phyloP scores from a whole-genome alignment of 192 early-diverging fungal genomes.

The Coemansia sp. region DNA sequence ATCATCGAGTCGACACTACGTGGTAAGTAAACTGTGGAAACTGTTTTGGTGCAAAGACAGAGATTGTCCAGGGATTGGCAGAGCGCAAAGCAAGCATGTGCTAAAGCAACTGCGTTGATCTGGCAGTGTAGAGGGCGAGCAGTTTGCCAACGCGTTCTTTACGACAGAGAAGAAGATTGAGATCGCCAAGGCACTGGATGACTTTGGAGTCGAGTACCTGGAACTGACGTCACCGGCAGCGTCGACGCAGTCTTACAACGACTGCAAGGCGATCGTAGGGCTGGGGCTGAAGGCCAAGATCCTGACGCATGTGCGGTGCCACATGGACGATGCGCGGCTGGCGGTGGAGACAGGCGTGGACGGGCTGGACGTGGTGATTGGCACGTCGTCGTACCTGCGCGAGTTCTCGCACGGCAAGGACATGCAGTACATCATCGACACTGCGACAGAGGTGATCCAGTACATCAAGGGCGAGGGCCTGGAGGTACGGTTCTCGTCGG shows the following conservation, averaged over 20 bases:
- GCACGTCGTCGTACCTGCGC: conserved; percentile 91
- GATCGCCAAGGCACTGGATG: conserved; percentile 97
- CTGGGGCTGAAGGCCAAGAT: conserved; percentile 98
- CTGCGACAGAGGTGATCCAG: conserved; percentile 93
- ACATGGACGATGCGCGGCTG: conserved; percentile 97
- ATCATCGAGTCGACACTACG: conserved; percentile 96
- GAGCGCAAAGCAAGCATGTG: neutral
- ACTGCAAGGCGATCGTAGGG: conserved; percentile 87
- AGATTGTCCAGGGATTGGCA: conserved; percentile 2
- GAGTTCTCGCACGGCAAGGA: conserved; percentile 99
- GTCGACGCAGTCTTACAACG: conserved; percentile 90
- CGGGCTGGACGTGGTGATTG: conserved; percentile 97
- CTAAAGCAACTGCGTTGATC: neutral
- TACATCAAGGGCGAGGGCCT: conserved; percentile 95
- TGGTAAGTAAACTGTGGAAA: conserved; percentile 66
- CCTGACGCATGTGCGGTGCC: conserved; percentile 93
- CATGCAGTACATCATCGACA: conserved; percentile 95
- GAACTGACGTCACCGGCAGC: conserved; percentile 97
- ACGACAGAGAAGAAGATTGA: conserved; percentile 96
- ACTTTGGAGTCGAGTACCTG: conserved; percentile 98
- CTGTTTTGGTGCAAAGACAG: neutral
- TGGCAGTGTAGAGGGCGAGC: conserved; percentile 84
- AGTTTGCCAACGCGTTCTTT: conserved; percentile 99
- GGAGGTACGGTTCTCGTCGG: conserved; percentile 96
- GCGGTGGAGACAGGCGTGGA: conserved; percentile 97